Evolutionary conservation across 768 basidiomycete species (phyloP).

Genomic region (Phanerochaete carnosa): DNA sequence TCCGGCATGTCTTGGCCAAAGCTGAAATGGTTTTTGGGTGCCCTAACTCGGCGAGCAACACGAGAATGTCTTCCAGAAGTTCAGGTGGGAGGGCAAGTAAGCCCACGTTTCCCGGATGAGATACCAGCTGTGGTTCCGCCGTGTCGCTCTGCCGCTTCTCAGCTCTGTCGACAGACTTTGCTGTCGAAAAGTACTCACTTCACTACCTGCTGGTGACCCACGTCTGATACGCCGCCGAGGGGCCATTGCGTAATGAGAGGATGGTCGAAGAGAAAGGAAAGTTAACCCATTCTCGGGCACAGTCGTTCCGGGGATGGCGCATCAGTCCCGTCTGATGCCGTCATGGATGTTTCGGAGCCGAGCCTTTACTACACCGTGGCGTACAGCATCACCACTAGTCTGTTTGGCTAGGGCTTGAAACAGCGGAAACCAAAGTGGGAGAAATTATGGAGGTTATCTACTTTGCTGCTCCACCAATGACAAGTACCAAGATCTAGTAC

Average conservation of each 20-base stretch:
- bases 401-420: too few relatives aligned
- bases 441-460: too few relatives aligned
- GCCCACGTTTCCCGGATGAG: not conserved
- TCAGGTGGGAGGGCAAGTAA: slow-evolving; percentile 26
- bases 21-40: slow-evolving; percentile 23
- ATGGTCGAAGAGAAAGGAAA: not conserved
- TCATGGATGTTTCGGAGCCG: too few relatives aligned
- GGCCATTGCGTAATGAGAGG: not conserved
- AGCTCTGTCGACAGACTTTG: too few relatives aligned
- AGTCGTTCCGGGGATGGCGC: not conserved
- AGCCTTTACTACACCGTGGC: too few relatives aligned
- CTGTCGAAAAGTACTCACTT: too few relatives aligned
- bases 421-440: too few relatives aligned
- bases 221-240: not conserved
- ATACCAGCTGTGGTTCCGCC: too few relatives aligned
- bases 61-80: slow-evolving; percentile 33
- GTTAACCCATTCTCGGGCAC: not conserved
- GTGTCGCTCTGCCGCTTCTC: too few relatives aligned
- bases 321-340: not conserved
- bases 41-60: slow-evolving; percentile 17
- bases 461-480: too few relatives aligned
- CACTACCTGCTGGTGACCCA: not conserved
- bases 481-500: too few relatives aligned
- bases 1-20: slow-evolving; percentile 31
- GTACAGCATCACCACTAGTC: too few relatives aligned